Conservation (phyloP, 2,329 filamentous ascomycete species). For the Magnaporthiopsis poae region DNA sequence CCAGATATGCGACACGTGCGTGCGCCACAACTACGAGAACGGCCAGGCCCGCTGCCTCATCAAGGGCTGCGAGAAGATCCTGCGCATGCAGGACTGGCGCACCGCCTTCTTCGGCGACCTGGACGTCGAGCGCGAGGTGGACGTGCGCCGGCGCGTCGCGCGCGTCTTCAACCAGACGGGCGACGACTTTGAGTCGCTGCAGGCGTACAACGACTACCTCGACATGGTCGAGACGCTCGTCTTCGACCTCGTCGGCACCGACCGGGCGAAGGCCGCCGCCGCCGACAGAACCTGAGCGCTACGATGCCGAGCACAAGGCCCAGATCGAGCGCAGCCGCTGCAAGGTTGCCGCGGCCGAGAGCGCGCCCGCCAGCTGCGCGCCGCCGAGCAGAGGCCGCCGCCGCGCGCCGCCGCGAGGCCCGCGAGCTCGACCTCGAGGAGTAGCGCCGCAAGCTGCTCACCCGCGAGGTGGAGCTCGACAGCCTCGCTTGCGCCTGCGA, state of each 20-base stretch:
- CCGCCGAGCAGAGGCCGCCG: slow-evolving; percentile 55
- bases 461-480: slow-evolving; percentile 59
- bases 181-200: slow-evolving; percentile 79
- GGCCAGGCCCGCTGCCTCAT: slow-evolving; percentile 90
- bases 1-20: slow-evolving; percentile 94
- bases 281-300: slow-evolving; percentile 48
- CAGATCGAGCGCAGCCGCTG: slow-evolving; percentile 55
- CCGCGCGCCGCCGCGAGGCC: slow-evolving; percentile 52
- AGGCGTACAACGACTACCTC: slow-evolving; percentile 86
- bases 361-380: slow-evolving; percentile 42
- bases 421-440: slow-evolving; percentile 62
- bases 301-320: slow-evolving; percentile 62
- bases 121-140: slow-evolving; percentile 80
- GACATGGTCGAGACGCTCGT: slow-evolving; percentile 85
- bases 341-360: slow-evolving; percentile 43
- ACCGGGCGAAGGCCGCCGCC: slow-evolving; percentile 44
- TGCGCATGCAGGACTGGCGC: slow-evolving; percentile 76
- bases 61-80: slow-evolving; percentile 73
- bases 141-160: slow-evolving; percentile 73
- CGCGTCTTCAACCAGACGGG: slow-evolving; percentile 77
- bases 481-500: slow-evolving; percentile 55
- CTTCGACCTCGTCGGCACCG: slow-evolving; percentile 68
- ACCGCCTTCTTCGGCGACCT: slow-evolving; percentile 85
- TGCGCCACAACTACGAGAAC: slow-evolving; percentile 84
- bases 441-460: slow-evolving; percentile 50